Evolutionary conservation across 805 yeast genomes (phyloP).

Genomic region (Candida morakotiae): DNA sequence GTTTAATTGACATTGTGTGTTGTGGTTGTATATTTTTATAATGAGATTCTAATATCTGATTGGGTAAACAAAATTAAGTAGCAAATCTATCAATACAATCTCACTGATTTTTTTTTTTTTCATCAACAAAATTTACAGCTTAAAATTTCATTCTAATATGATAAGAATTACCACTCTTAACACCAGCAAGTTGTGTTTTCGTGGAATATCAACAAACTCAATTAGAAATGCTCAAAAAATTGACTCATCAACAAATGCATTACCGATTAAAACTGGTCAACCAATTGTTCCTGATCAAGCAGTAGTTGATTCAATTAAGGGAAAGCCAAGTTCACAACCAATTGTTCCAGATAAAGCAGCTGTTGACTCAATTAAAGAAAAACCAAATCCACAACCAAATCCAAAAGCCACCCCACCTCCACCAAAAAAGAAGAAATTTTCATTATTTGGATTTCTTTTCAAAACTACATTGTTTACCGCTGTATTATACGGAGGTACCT

Average conservation of each 20-base stretch:
- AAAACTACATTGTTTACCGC: constrained; percentile 24
- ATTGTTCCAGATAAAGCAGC: constrained; percentile 1
- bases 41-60: constrained; percentile 1
- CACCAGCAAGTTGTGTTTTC: constrained; percentile 1
- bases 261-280: background rate
- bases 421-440: constrained; percentile 23
- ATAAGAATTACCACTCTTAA: constrained; percentile 6
- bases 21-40: background rate
- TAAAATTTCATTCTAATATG: no score
- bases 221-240: constrained; percentile 4
- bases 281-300: constrained; percentile 1
- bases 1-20: constrained; percentile 24
- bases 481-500: constrained; percentile 34
- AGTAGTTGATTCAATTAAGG: background rate
- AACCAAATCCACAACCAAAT: background rate
- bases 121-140: background rate
- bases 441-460: constrained; percentile 28
- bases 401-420: constrained; percentile 3
- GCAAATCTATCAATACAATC: background rate
- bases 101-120: background rate
- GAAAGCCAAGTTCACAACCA: background rate
- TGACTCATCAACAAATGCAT: constrained; percentile 3
- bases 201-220: constrained; percentile 6
- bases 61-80: background rate
- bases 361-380: background rate